Percentiles rank a stretch among this genome's conserved stretches.
Conservation (phyloP, 2,329 filamentous ascomycete genomes). For the Sporothrix humicola region DNA sequence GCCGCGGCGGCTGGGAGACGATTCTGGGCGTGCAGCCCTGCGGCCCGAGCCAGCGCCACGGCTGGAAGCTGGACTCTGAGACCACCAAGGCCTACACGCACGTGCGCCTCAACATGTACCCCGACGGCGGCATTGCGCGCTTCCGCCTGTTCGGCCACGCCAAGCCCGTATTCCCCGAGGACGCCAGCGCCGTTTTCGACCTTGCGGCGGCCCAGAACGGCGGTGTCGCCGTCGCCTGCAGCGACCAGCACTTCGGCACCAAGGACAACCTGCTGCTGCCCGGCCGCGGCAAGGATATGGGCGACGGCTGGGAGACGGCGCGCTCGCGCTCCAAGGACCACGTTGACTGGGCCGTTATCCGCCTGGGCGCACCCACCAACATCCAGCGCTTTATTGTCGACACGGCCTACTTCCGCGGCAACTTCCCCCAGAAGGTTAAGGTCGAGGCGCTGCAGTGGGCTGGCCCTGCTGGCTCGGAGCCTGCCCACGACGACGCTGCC, state of each 20-base stretch:
- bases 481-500: conserved; percentile 59
- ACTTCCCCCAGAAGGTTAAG: conserved; percentile 78
- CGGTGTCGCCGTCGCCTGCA: conserved; percentile 75
- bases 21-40: conserved; percentile 73
- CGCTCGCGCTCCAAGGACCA: conserved; percentile 74
- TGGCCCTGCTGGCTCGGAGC: conserved; percentile 60
- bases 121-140: conserved; percentile 81
- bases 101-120: conserved; percentile 82
- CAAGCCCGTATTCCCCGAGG: conserved; percentile 74
- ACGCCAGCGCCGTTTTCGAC: conserved; percentile 70
- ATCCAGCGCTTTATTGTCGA: conserved; percentile 74
- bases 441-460: conserved; percentile 67
- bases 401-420: conserved; percentile 82
- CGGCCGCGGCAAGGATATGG: conserved; percentile 72
- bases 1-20: conserved; percentile 70
- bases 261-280: conserved; percentile 56
- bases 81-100: conserved; percentile 76
- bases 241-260: conserved; percentile 82
- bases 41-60: conserved; percentile 74
- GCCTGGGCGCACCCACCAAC: conserved; percentile 68
- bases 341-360: conserved; percentile 80
- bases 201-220: conserved; percentile 80
- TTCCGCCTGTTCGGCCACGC: conserved; percentile 79
- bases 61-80: conserved; percentile 67
- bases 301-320: conserved; percentile 86